Base-by-base conservation (phyloP, 2,329 filamentous ascomycete species). In the Chaetoscypha palmicola region DNA sequence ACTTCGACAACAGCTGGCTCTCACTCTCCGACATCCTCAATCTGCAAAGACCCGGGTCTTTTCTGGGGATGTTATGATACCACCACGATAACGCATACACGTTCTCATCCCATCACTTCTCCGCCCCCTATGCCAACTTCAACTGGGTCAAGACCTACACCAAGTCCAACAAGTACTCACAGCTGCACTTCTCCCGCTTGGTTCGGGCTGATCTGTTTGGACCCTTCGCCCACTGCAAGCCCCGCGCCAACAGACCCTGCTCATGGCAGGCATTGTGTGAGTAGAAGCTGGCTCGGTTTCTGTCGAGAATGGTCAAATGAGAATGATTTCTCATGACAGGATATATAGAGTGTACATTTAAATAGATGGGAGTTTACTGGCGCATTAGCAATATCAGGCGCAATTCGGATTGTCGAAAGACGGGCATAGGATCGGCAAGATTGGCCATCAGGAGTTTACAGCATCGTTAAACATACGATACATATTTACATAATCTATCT, bases 51-150 rank as follows among this genome's bases (percentile, higher is more conserved):
- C 2, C 76, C 76, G 1, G 76, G 77, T 35, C 72, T 77, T 35
- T 75, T 79, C 58, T 78, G 73, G 70, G 76, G 76, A 3, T 79
- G 76, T 53, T 61, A 66, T 51, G 66, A 73, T 56, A 43, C 62
- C 14, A 58, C 61, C 2, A 60, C 66, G 1, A 58, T 59, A 1
- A 59, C 60, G 14, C 48, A 62, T n/a, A 57, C 62, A 4, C 57
- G 64, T 0, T 57, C 60, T 19, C 61, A 62, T 39, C 35, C 53
- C 10, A 63, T 65, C 33, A 68, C 64, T 5, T 55, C 63, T 2
- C 55, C 60, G 3, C 62, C 64, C 10, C 51, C 54, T 7, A 44
- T 57, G 24, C 56, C 55, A 20, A 52, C 49, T 9, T 23, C 46
- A 4, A 51, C 49, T 19, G 11, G 44, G 4, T n/a, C 43, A 26